Evolutionary conservation across 768 basidiomycete genomes (phyloP), one percentile per base, ranked within the genome.

Genomic region (Phanerochaete carnosa): DNA sequence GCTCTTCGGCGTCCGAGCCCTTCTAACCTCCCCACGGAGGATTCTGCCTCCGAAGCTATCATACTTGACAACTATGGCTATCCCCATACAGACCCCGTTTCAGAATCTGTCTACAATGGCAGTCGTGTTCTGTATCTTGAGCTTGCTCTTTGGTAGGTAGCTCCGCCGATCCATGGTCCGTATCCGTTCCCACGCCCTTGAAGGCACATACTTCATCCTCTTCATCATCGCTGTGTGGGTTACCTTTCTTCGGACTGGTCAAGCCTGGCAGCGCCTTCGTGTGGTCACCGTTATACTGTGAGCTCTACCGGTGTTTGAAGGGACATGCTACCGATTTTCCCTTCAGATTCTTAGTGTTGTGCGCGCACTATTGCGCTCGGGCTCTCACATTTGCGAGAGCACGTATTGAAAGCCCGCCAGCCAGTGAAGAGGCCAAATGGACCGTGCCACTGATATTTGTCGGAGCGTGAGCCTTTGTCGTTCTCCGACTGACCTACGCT

Each of bases 221-320:
- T 64, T 68, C 45, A 35, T 65, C 11, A 64, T 67, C 32, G 65
- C 67, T 6, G 30, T 68, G 9, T 70, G 69, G 69, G 52, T 67
- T 1, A 66, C 65, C 22, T 57, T 60, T 16, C 60, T 55, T 16
- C 59, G 55, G 1, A 26, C n/a, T 2, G 49, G 29, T 3, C 23
- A 22, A n/a, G 55, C 55, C 13, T 62, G 54, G 33, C 61, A 55
- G 33, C 56, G 67, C 22, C 59, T 68, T 19, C 43, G 59, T 56
- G 35, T 59, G 45, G 63, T 69, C 53, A 65, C 69, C 1, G 55
- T 63, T 28, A 33, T 60, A 13, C 60, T 70, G 69, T 66, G 52
- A 19, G 65, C 58, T 50, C 49, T 30, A 13, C 25, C 13, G 49
- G 9, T 16, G 25, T 50, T n/a, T 26, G 13, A 28, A 33, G 32